Evolutionary conservation across 768 basidiomycete species (phyloP), one percentile per base, ranked within the genome.

Genomic region (Auriscalpium orientale): DNA sequence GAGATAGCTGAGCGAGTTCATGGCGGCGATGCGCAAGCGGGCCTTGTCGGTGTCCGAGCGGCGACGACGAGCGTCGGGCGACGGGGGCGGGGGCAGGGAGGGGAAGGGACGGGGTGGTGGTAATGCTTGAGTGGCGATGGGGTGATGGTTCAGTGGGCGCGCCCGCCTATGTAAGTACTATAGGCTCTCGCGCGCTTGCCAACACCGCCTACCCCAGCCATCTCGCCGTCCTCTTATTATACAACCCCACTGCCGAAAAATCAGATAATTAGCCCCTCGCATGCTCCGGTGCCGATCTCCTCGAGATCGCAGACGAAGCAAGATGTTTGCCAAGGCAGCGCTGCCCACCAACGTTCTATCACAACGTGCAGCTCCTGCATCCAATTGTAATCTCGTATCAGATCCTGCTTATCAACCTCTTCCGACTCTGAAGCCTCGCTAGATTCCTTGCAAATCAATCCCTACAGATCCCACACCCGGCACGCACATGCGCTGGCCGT

Each of bases 1-100:
- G 58, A 92, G 77, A 72, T 88, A 85, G 16, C 80, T 77, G 65
- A 92, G 81, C 64, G 87, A 87, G 75, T 92, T 91, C 90, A 92
- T 92, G 34, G 60, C 57, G 40, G 63, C 51, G 56, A 62, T 57
- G 16, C 33, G 33, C 35, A 51, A 33, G 20, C 28, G 44, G 21
- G 36, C 21, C 45, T 51, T 34, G 48, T 11, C 20, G 38, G 34
- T 18, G 51, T 53, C 49, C 34, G 33, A 33, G 50, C 16, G 16
- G 34, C 53, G 45, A 18, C 28, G 43, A 22, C 20, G n/a, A 38
- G 43, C 15, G 36, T 13, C 37, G 34, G 10, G 40, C 40, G 48
- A 44, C 49, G 52, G 43, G 16, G 58, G 16, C 8, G 22, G 13
- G 22, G 49, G 16, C 28, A 13, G 37, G 13, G 46, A 40, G 35